A percentile compares a stretch with the other conserved stretches of the same genome.
Evolutionary conservation across 2,329 filamentous ascomycete genomes (phyloP).

Genomic region (Xylariaceae sp.): DNA sequence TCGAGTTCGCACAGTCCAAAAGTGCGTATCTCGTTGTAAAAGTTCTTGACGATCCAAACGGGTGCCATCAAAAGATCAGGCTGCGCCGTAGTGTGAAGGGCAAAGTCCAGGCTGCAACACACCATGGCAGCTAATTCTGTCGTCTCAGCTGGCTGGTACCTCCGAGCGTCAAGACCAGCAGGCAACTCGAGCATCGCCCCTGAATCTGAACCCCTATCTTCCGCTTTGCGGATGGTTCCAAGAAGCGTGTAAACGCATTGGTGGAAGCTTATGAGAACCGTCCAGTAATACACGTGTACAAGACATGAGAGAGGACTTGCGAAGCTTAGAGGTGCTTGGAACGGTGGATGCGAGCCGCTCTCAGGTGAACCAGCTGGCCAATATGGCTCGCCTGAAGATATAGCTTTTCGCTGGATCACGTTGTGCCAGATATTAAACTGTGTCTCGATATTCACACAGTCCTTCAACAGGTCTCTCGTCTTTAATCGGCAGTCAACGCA

Average conservation of each 20-base stretch:
- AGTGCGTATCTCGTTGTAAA: conserved; percentile 22
- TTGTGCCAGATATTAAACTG: conserved; percentile 45
- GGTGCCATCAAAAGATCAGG: conserved; percentile 29
- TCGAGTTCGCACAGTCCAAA: conserved; percentile 26
- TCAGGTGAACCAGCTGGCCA: conserved; percentile 33
- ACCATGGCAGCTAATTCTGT: conserved; percentile 43
- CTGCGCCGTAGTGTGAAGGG: conserved; percentile 35
- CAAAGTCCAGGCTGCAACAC: conserved; percentile 47
- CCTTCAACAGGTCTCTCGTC: conserved; percentile 44
- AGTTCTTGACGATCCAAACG: conserved; percentile 26
- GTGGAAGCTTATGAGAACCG: conserved; percentile 44
- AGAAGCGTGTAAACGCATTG: conserved; percentile 44
- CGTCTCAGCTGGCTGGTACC: conserved; percentile 38
- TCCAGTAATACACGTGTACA: conserved; percentile 50
- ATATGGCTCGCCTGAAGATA: conserved; percentile 31
- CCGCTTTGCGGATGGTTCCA: conserved; percentile 39
- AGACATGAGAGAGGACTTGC: conserved; percentile 40
- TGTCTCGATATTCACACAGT: conserved; percentile 43
- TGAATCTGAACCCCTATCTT: conserved; percentile 36
- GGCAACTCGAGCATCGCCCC: conserved; percentile 37
- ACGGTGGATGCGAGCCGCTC: conserved; percentile 35
- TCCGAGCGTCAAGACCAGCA: conserved; percentile 36
- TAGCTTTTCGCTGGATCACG: conserved; percentile 20
- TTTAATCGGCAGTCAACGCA: conserved; percentile 39
- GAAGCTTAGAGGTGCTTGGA: conserved; percentile 42